Conservation (phyloP, 257 asterid genomes). For the Coffea canephora region DNA sequence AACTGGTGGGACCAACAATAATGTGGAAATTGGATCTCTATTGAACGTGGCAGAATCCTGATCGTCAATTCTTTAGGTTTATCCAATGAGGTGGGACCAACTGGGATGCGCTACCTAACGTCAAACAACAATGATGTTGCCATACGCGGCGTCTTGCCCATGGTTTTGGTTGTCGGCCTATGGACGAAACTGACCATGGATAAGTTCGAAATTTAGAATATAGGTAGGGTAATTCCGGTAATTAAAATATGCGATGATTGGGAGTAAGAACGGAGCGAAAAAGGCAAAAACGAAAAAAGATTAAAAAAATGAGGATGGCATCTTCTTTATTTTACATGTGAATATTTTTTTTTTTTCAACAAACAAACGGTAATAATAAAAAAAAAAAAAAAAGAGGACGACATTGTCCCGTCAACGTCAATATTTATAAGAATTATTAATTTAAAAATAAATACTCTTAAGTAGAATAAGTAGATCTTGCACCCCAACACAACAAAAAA, state of each 20-base stretch:
- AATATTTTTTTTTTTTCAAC: too few species aligned
- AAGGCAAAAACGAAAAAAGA: not conserved
- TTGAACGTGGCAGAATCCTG: slow-evolving; percentile 37
- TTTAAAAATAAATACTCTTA: too few species aligned
- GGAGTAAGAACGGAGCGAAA: not conserved
- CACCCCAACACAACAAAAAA: too few species aligned
- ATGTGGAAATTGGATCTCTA: not conserved
- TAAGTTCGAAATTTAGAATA: not conserved
- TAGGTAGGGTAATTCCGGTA: not conserved
- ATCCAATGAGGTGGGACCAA: slow-evolving; percentile 49
- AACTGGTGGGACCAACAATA: slow-evolving; percentile 25
- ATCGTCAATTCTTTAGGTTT: slow-evolving; percentile 24
- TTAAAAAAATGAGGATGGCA: too few species aligned
- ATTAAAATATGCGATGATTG: not conserved
- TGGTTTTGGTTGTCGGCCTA: slow-evolving; percentile 22
- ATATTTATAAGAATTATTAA: too few species aligned
- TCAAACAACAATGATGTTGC: not conserved
- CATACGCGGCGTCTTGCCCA: slow-evolving; percentile 68
- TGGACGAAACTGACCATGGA: slow-evolving; percentile 28
- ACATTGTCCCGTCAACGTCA: too few species aligned
- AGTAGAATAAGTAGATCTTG: too few species aligned
- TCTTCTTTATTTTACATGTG: too few species aligned
- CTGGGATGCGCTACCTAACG: slow-evolving; percentile 21
- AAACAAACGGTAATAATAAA: too few species aligned
- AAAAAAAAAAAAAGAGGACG: too few species aligned